phyloP scores from a whole-genome alignment of 2,329 filamentous ascomycete genomes.

The Aspergillus fischeri region DNA sequence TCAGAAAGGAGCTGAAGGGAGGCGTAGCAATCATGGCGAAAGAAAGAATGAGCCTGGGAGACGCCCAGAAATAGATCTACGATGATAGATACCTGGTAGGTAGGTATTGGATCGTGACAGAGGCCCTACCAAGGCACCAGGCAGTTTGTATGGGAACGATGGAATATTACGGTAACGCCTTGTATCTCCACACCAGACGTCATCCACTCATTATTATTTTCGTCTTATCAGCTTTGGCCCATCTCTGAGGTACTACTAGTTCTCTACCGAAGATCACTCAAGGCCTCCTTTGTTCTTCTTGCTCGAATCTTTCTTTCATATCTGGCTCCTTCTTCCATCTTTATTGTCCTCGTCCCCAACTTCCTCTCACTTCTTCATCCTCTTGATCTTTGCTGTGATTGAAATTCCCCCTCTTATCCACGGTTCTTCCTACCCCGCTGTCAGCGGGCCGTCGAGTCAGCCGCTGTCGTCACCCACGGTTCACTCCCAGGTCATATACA shows the following conservation, averaged over 20 bases:
- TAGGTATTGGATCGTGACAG: not conserved
- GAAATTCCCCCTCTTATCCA: slow-evolving; percentile 2
- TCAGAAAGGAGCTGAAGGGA: not conserved
- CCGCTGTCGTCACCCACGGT: slow-evolving; percentile 36
- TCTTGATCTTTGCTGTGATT: not conserved
- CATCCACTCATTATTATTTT: not conserved
- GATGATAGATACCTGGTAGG: not conserved
- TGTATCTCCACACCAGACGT: slow-evolving; percentile 1
- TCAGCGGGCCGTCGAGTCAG: slow-evolving; percentile 30
- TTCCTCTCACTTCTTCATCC: not conserved
- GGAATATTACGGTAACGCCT: slow-evolving; percentile 2
- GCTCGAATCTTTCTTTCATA: slow-evolving; percentile 1
- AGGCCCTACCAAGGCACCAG: not conserved
- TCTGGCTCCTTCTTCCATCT: slow-evolving; percentile 3
- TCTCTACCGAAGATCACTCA: not conserved
- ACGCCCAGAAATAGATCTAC: not conserved
- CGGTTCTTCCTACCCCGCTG: slow-evolving; percentile 20
- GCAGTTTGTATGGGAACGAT: not conserved
- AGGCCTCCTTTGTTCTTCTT: not conserved
- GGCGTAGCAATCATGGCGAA: not conserved
- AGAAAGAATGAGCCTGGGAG: not conserved
- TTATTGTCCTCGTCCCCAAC: not conserved
- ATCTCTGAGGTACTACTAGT: no score
- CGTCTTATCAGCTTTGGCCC: not conserved
- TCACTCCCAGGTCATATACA: slow-evolving; percentile 13